Conservation (phyloP, 176 grass and related monocot genomes). For the Alloteropsis semialata region DNA sequence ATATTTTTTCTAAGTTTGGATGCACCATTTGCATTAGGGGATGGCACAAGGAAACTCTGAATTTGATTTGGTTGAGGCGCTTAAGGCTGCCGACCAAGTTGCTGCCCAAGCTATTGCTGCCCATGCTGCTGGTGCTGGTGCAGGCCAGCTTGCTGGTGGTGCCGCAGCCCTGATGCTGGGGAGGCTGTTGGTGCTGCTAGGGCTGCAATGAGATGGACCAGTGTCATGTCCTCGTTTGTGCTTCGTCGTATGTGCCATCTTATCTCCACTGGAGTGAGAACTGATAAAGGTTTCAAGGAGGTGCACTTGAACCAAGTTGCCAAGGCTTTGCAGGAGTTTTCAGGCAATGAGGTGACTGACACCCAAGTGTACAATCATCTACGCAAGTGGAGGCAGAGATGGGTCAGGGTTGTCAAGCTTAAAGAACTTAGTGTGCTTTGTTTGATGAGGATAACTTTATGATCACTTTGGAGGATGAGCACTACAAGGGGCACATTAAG, state of each 20-base stretch:
- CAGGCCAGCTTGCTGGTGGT: no score
- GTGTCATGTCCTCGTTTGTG: background rate
- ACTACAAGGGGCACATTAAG: no score
- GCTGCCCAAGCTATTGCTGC: background rate
- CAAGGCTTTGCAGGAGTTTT: background rate
- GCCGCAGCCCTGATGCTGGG: background rate
- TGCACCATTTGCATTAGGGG: no score
- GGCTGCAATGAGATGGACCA: background rate
- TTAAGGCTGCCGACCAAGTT: no score
- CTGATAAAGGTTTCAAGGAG: background rate
- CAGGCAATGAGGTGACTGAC: background rate
- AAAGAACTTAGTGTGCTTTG: no score
- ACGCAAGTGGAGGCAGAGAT: no score
- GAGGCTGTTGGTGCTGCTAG: background rate
- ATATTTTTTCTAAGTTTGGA: no score
- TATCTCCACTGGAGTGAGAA: background rate
- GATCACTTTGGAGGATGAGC: no score
- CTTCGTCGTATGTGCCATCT: background rate
- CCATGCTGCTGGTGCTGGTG: background rate
- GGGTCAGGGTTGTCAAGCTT: no score
- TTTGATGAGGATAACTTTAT: no score
- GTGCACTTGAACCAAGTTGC: background rate
- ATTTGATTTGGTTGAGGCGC: background rate
- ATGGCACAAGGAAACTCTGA: no score
- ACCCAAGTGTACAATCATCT: no score